Base-by-base conservation (phyloP, 768 basidiomycete species). In the Astraeus odoratus region DNA sequence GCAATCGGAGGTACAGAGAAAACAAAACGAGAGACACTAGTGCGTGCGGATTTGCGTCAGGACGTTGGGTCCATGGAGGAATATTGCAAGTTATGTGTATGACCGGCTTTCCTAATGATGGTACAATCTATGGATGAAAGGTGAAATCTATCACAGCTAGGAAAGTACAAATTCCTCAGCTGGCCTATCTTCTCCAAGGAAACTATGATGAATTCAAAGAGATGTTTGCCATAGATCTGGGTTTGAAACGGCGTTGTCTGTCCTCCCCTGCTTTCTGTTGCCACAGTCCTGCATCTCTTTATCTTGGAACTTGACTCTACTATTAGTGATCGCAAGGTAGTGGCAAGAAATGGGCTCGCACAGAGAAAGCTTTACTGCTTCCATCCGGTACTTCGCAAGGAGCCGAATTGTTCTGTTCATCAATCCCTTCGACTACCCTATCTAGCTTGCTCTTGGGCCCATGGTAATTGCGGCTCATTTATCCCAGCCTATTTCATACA, bases 381-480 rank as follows among this genome's bases (percentile, higher is more conserved):
- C 72, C 67, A 72, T 8, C 86, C 87, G 1, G 68, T 72, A 12
- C 71, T 87, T 2, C 70, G 77, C 43, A 86, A 87, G 54, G 85
- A 87, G 51, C 72, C 90, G 35, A 92, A 91, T 80, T 19, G 74
- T 83, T 0, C 65, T 87, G 39, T 75, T 85, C 53, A 81, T 89
- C 44, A 70, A 68, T 25, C 82, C 85, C 0, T 87, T 85, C 73
- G 87, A 87, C 60, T 86, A 83, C 56, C 87, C 86, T 0, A 47
- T 87, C 10, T 81, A 72, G 69, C 60, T 84, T 42, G 59, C 73
- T 0, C 29, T 86, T 7, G 66, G 70, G 1, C 83, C 83, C 10
- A 48, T 90, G 51, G 83, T 83, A 47, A 18, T 75, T 10, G 27
- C 19, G n/a, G n/a, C 15, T 20, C 0, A 2, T 3, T 12, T 26